phyloP scores from a whole-genome alignment of 345 rosid genomes.

The Aegle marmelos region DNA sequence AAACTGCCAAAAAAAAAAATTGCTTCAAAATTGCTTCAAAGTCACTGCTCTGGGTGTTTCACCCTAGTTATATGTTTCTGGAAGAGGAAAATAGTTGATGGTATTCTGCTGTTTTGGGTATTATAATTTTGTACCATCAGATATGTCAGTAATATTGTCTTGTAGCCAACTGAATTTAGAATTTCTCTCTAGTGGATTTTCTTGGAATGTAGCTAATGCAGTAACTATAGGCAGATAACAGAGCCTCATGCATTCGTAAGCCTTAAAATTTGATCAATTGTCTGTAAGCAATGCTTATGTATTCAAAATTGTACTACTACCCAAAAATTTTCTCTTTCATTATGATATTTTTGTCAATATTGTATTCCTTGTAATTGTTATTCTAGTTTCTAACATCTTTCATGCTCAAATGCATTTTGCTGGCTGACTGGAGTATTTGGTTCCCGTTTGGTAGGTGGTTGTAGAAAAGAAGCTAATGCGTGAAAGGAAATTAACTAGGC shows the following conservation, averaged over 20 bases:
- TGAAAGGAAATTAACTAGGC: constrained; percentile 69
- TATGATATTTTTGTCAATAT: background rate
- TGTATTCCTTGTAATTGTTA: background rate
- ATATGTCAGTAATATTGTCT: background rate
- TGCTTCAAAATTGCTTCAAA: too few species aligned
- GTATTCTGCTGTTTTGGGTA: too few species aligned
- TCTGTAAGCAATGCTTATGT: background rate
- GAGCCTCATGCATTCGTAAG: background rate
- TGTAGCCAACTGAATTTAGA: background rate
- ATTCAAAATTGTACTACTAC: background rate
- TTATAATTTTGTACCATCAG: background rate
- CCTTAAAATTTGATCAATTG: background rate
- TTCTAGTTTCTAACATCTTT: background rate
- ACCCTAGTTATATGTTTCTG: background rate
- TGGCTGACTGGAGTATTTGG: constrained; percentile 10
- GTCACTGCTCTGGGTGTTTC: background rate
- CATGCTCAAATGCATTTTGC: background rate
- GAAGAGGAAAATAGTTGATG: background rate
- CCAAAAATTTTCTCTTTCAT: background rate
- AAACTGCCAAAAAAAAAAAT: background rate
- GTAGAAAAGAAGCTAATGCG: constrained; percentile 94
- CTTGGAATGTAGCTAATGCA: background rate
- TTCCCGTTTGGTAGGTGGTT: constrained; percentile 58
- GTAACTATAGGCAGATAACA: background rate
- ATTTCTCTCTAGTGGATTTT: background rate